Evolutionary conservation across 805 yeast species (phyloP).

Genomic region (Saturnispora saitoi): DNA sequence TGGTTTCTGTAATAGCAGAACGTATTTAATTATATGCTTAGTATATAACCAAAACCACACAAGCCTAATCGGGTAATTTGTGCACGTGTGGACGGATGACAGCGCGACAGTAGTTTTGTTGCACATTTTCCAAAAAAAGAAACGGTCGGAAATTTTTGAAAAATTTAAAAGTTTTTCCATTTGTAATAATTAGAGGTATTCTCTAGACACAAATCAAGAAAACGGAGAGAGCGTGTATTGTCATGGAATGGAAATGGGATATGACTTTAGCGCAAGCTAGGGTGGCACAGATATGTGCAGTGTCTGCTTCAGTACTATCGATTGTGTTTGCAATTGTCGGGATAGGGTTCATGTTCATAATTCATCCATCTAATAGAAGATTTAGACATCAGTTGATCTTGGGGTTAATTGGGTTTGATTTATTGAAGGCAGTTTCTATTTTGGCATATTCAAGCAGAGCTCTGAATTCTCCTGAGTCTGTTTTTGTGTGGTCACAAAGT

Average conservation of each 20-base stretch:
- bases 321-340: constrained; percentile 48
- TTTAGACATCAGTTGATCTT: constrained; percentile 67
- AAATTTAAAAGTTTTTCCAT: too few species aligned
- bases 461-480: not conserved
- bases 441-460: constrained; percentile 49
- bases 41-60: not conserved
- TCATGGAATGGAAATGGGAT: not conserved
- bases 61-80: too few species aligned
- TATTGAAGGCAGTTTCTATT: constrained; percentile 61
- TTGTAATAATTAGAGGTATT: not conserved
- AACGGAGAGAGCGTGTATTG: not conserved
- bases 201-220: not conserved
- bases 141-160: too few species aligned
- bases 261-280: not conserved
- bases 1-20: constrained; percentile 10
- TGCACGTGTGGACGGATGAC: too few species aligned
- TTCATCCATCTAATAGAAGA: constrained; percentile 52
- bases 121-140: too few species aligned
- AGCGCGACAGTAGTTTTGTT: too few species aligned
- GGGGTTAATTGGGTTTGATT: constrained; percentile 62
- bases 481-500: constrained; percentile 26
- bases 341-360: constrained; percentile 50
- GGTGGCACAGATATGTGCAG: constrained; percentile 32
- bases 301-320: constrained; percentile 42
- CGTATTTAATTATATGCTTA: constrained; percentile 1